Conservation (phyloP, 139 green algal genomes). For the Picochlorum sp. region DNA sequence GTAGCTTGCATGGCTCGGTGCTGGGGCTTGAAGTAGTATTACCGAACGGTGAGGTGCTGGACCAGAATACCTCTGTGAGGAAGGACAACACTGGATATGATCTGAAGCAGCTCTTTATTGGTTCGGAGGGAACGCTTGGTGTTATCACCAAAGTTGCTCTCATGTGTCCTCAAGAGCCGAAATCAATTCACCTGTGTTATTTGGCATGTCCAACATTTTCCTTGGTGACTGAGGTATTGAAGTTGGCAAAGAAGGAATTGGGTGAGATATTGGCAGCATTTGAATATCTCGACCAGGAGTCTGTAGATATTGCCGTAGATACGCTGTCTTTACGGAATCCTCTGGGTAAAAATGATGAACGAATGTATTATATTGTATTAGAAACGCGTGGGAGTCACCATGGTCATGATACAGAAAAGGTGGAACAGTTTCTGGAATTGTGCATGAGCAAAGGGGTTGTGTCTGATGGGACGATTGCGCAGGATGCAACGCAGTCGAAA, state of each 20-base stretch:
- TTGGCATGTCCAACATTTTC: slow-evolving; percentile 56
- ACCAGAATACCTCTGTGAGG: slow-evolving; percentile 57
- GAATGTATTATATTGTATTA: slow-evolving; percentile 81
- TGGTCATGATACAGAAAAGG: slow-evolving; percentile 66
- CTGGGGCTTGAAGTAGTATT: slow-evolving; percentile 90
- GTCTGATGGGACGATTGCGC: slow-evolving; percentile 41
- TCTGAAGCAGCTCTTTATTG: slow-evolving; percentile 98
- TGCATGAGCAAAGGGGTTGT: slow-evolving; percentile 26
- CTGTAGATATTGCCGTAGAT: slow-evolving; percentile 27
- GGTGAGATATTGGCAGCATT: slow-evolving; percentile 72
- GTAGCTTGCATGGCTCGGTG: slow-evolving; percentile 82
- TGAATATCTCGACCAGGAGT: slow-evolving; percentile 85
- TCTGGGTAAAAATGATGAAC: slow-evolving; percentile 16
- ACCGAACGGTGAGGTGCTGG: slow-evolving; percentile 76
- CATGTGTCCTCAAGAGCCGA: slow-evolving; percentile 52
- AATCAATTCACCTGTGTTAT: slow-evolving; percentile 64
- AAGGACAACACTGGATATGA: slow-evolving; percentile 99
- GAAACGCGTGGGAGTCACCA: slow-evolving; percentile 77
- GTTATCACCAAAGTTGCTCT: slow-evolving; percentile 76
- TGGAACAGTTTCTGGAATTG: slow-evolving; percentile 67
- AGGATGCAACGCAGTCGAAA: slow-evolving; percentile 54
- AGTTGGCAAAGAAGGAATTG: slow-evolving; percentile 55
- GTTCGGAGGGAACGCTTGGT: slow-evolving; percentile 89
- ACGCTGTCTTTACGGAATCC: slow-evolving; percentile 56
- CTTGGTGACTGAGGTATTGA: slow-evolving; percentile 32